Base-by-base conservation (phyloP, 768 basidiomycete genomes). In the Cubamyces lactineus region DNA sequence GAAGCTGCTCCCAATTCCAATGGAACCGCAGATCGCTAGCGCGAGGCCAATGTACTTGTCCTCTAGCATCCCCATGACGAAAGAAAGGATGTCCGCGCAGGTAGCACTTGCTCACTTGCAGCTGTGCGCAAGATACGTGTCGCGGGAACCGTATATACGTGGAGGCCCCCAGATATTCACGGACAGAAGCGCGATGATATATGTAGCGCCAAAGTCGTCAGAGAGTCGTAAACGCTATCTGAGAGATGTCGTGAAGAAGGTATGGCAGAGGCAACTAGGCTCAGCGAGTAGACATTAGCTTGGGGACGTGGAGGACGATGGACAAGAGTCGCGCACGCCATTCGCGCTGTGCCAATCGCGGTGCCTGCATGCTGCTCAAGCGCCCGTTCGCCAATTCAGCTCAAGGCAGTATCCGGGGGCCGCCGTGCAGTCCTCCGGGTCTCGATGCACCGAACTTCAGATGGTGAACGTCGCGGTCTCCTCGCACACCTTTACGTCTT, bases 1-100 rank as follows among this genome's bases (percentile, higher is more conserved):
- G 75, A 95, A 97, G 75, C 94, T 96, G 40, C 90, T 92, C 48
- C 97, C 96, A 67, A 98, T 98, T 61, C 90, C 87, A 23, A 92
- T 71, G 11, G 92, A 91, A 67, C 93, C 85, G 19, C 88, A 86
- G 51, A 98, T 77, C 54, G 97, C 96, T 57, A 99, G 85, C 28
- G 86, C 83, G 55, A 99, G 84, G 38, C 97, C 97, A 52, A 98
- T 93, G 73, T 94, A 96, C 79, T 96, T 97, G 78, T 97, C 96
- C 69, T 97, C 93, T 21, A 94, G 78, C 87, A 91, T 89, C 53
- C 57, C 30, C 34, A 34, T 34, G 34, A 26, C 48, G 13, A 49
- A 19, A 43, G 30, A 41, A 43, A 23, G 16, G 45, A 45, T 21
- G 5, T 34, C 5, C 34, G 34, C 34, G 55, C 42, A 38, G 40